Conservation (phyloP, 352 stramenopile species). For the Phytophthora tubulina region DNA sequence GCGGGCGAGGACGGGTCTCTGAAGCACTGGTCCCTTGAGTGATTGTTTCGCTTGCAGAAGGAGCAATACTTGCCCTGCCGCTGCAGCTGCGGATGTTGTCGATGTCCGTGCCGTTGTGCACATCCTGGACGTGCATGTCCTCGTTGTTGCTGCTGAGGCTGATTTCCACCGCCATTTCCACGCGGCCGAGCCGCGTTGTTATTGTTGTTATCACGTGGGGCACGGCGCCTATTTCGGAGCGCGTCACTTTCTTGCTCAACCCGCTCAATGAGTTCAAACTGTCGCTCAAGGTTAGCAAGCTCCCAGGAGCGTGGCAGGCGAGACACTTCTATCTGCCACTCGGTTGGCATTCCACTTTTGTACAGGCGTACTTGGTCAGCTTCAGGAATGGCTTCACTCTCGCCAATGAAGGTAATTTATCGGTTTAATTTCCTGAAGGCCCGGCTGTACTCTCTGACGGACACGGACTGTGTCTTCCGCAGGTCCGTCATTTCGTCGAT, state of each 20-base stretch:
- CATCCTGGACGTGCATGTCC: background rate
- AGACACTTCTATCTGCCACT: background rate
- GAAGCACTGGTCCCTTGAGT: background rate
- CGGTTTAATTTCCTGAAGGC: background rate
- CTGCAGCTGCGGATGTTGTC: background rate
- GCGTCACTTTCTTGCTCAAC: background rate
- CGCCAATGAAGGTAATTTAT: background rate
- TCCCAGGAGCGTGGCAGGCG: background rate
- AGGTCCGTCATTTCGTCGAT: background rate
- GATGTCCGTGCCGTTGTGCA: background rate
- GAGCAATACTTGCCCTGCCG: background rate
- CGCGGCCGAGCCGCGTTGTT: background rate
- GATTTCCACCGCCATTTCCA: background rate
- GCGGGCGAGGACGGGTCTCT: background rate
- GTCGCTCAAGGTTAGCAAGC: background rate
- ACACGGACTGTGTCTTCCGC: background rate
- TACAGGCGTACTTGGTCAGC: background rate
- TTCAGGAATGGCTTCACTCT: background rate
- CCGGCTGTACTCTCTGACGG: background rate
- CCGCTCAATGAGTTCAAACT: background rate
- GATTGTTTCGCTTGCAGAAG: background rate
- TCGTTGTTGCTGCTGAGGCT: background rate
- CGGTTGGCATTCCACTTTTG: background rate
- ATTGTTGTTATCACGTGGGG: background rate
- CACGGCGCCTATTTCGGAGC: background rate